Evolutionary conservation across 2,329 filamentous ascomycete species (phyloP).

Genomic region (Dactylellina cionopaga): DNA sequence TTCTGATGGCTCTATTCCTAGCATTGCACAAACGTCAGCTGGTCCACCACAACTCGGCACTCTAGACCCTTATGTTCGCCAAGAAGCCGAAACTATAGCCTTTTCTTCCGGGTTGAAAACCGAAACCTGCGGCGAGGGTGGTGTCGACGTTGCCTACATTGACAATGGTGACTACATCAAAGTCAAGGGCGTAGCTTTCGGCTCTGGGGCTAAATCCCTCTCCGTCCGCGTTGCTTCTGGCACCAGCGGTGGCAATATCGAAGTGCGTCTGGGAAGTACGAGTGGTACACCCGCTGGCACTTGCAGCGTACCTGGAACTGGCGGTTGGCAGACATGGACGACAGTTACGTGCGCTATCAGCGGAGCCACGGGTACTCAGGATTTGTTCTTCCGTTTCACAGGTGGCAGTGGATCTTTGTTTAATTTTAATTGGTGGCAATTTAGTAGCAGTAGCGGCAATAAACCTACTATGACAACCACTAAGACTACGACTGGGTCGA

Average conservation of each 20-base stretch:
- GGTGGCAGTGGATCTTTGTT: slow-evolving; percentile 54
- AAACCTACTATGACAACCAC: slow-evolving; percentile 2
- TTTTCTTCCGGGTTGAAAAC: slow-evolving; percentile 57
- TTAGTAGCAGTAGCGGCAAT: slow-evolving; percentile 57
- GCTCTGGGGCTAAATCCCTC: slow-evolving; percentile 56
- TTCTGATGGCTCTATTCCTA: slow-evolving; percentile 58
- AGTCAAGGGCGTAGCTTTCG: slow-evolving; percentile 59
- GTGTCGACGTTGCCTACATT: slow-evolving; percentile 56
- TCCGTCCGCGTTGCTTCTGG: slow-evolving; percentile 57
- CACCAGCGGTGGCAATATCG: slow-evolving; percentile 56
- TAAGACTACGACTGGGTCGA: neutral
- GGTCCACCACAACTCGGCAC: slow-evolving; percentile 57
- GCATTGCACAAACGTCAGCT: slow-evolving; percentile 56
- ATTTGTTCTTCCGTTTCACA: slow-evolving; percentile 55
- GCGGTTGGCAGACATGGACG: slow-evolving; percentile 56
- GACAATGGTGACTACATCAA: slow-evolving; percentile 59
- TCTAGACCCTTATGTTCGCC: slow-evolving; percentile 57
- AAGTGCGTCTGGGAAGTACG: slow-evolving; percentile 57
- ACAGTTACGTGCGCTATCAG: slow-evolving; percentile 55
- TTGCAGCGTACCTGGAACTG: slow-evolving; percentile 57
- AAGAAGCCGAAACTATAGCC: slow-evolving; percentile 58
- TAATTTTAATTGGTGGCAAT: slow-evolving; percentile 58
- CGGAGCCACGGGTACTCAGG: slow-evolving; percentile 54
- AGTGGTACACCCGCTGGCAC: slow-evolving; percentile 57
- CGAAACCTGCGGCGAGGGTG: slow-evolving; percentile 56